Evolutionary conservation across 1,284 basidiomycete species (phyloP), one percentile per base, ranked within the genome.

Genomic region (Ustilago crameri): DNA sequence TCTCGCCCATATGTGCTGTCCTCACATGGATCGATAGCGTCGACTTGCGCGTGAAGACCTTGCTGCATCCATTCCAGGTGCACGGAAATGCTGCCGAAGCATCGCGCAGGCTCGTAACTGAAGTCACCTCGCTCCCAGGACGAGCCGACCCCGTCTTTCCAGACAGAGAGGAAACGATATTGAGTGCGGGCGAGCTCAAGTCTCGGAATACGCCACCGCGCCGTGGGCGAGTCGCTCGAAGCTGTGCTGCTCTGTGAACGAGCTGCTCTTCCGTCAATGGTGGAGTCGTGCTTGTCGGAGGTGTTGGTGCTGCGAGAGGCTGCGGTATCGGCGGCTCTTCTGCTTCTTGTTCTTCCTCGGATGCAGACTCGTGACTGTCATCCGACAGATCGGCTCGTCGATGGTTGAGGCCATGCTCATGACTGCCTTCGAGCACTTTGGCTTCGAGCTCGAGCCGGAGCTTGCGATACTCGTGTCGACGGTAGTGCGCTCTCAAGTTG

Each of bases 11-110:
- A 54, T 77, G 75, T 3, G 57, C 43, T 9, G 65, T 71, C 10
- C 75, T 51, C 7, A 69, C 56, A 38, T 77, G 75, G 26, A 70
- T 60, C 9, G 65, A 65, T 12, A 75, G 52, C 4, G 67, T 74
- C 2, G 57, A 68, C 20, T 65, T 69, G 41, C 72, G 67, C 1
- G 61, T 53, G 23, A 57, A 75, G 0, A 58, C 51, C 43, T 74
- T 74, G 35, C 42, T 51, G 44, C 75, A 77, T 26, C 65, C 57
- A 22, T 61, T 62, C 57, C 64, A 70, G 1, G 63, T 63, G 35
- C 66, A 73, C 5, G 59, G 17, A 23, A 63, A 60, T 1, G 53
- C 48, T 8, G 32, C 35, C 2, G 47, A 40, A 17, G 51, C 12
- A 9, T 44, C 52, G 1, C 41, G 50, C 14, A 43, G 26, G 18